A percentile compares a stretch with the other conserved stretches of the same genome.
phyloP scores from a whole-genome alignment of 2,329 filamentous ascomycete species.

The Phaeosphaeriaceae sp. region DNA sequence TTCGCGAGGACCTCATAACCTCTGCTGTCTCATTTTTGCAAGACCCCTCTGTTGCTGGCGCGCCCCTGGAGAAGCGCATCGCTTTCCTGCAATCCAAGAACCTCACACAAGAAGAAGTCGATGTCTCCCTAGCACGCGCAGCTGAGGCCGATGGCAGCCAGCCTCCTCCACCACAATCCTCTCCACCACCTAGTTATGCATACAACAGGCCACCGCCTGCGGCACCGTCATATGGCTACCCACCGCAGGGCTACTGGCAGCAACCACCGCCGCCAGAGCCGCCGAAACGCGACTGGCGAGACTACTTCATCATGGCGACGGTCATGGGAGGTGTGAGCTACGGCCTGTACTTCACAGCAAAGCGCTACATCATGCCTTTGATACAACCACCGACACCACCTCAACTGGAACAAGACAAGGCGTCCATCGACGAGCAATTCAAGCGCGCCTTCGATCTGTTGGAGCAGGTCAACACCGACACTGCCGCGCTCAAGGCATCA shows the following conservation, averaged over 20 bases:
- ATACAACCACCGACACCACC: constrained; percentile 93
- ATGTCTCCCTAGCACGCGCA: constrained; percentile 78
- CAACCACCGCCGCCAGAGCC: constrained; percentile 64
- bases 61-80: constrained; percentile 90
- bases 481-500: constrained; percentile 82
- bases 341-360: constrained; percentile 81
- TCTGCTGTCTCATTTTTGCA: constrained; percentile 86
- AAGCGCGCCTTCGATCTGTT: constrained; percentile 89
- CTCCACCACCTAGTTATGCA: constrained; percentile 46
- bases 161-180: constrained; percentile 56
- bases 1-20: constrained; percentile 90
- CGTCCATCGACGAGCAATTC: constrained; percentile 90
- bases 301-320: constrained; percentile 99
- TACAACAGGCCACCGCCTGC: constrained; percentile 55
- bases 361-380: constrained; percentile 90
- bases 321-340: constrained; percentile 90
- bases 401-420: constrained; percentile 92
- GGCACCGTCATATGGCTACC: constrained; percentile 59
- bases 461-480: constrained; percentile 91
- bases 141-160: constrained; percentile 64
- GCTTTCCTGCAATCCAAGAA: constrained; percentile 97
- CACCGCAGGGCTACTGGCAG: constrained; percentile 60
- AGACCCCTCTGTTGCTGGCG: constrained; percentile 88
- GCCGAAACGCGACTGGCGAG: constrained; percentile 90
- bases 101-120: constrained; percentile 93